Evolutionary conservation across 768 basidiomycete species (phyloP).

Genomic region (Macrolepiota fuliginosa): DNA sequence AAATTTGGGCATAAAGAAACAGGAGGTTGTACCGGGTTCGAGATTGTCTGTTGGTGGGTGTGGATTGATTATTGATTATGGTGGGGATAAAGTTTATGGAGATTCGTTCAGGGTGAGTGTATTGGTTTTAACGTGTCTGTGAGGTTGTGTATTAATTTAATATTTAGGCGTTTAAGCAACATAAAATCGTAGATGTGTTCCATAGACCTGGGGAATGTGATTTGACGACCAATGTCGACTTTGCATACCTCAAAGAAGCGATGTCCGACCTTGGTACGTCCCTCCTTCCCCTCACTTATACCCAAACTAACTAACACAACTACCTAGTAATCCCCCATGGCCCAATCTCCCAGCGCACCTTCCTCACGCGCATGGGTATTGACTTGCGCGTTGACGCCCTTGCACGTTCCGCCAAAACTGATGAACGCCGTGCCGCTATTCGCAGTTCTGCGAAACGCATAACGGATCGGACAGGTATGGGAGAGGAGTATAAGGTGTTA

Average conservation of each 20-base stretch:
- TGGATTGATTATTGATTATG: slow-evolving; percentile 90
- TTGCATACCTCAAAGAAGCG: slow-evolving; percentile 82
- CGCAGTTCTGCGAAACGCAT: slow-evolving; percentile 62
- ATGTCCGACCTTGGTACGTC: slow-evolving; percentile 60
- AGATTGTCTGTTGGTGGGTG: slow-evolving; percentile 39
- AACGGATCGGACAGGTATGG: slow-evolving; percentile 85
- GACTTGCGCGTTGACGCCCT: slow-evolving; percentile 62
- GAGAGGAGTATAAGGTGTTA: slow-evolving; percentile 80
- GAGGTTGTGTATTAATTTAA: not conserved
- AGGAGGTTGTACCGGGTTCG: slow-evolving; percentile 3
- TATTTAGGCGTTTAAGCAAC: slow-evolving; percentile 82
- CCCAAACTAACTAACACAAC: slow-evolving; percentile 7
- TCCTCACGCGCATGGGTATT: slow-evolving; percentile 80
- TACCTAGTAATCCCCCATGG: slow-evolving; percentile 50
- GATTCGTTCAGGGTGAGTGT: slow-evolving; percentile 79
- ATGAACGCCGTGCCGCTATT: slow-evolving; percentile 53
- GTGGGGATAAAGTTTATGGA: slow-evolving; percentile 64
- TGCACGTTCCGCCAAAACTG: slow-evolving; percentile 42
- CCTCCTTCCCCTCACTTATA: not conserved
- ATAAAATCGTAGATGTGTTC: slow-evolving; percentile 84
- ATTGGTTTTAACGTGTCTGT: not conserved
- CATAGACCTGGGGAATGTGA: slow-evolving; percentile 85
- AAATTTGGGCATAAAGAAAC: not conserved
- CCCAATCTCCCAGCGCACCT: slow-evolving; percentile 71
- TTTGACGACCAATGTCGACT: slow-evolving; percentile 96